Percentiles rank a stretch among this genome's conserved stretches.
Evolutionary conservation across 441 rosid species (phyloP).

Genomic region (Melianthus villosus): DNA sequence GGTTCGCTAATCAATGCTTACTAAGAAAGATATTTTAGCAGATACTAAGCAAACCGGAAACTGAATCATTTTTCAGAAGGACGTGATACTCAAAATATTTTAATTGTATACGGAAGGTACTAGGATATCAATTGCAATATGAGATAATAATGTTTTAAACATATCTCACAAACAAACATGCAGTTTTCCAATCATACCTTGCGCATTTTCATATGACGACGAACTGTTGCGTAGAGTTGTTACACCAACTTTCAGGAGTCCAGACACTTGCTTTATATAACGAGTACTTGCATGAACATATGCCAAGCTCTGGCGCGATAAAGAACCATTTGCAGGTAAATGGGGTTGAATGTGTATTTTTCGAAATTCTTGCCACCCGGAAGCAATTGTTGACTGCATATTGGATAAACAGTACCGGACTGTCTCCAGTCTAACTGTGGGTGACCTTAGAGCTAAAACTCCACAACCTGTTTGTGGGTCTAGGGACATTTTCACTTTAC

Average conservation of each 20-base stretch:
- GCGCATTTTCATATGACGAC: slow-evolving; percentile 65
- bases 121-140: too few species aligned
- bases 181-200: too few species aligned
- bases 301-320: slow-evolving; percentile 81
- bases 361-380: slow-evolving; percentile 62
- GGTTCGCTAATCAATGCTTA: too few species aligned
- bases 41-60: too few species aligned
- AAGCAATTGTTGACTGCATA: slow-evolving; percentile 37
- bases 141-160: too few species aligned
- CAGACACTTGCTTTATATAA: slow-evolving; percentile 85
- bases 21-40: too few species aligned
- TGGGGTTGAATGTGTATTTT: slow-evolving; percentile 44
- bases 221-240: slow-evolving; percentile 85
- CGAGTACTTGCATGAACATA: slow-evolving; percentile 89
- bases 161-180: too few species aligned
- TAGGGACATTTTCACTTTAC: slow-evolving; percentile 58
- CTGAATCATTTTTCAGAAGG: too few species aligned
- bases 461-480: slow-evolving; percentile 81
- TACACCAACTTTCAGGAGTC: slow-evolving; percentile 72
- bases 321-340: slow-evolving; percentile 48
- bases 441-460: slow-evolving; percentile 50
- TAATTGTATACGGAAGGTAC: too few species aligned
- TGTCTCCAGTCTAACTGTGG: slow-evolving; percentile 38
- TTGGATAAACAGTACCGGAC: slow-evolving; percentile 46
- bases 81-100: too few species aligned